Evolutionary conservation across 2,329 filamentous ascomycete genomes (phyloP), one percentile per base, ranked within the genome.

Genomic region (Sordariomycetes sp.): DNA sequence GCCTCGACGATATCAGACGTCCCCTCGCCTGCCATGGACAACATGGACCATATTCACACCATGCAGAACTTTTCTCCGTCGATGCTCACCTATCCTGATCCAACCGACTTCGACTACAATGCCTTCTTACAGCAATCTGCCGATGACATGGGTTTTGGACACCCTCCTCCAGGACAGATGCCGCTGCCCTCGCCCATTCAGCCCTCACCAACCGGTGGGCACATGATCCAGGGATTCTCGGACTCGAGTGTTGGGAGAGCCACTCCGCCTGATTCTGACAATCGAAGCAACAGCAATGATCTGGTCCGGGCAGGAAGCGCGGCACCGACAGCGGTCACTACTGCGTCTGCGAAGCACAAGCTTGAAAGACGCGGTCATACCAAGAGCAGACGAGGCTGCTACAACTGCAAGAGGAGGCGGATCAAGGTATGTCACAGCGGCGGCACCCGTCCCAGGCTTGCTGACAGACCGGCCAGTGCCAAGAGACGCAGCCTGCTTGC

Each of bases 351-450:
- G 32, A 63, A 52, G 44, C 60, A 61, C 42, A 57, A 63, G 29
- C 42, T 69, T 18, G 72, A 74, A 49, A 58, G 77, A 36, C 66
- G 74, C 40, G 75, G 77, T 1, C 78, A 82, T 42, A 80, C 73
- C 9, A 82, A 82, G 52, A 79, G 73, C 33, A 66, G 78, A 17
- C 62, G 70, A 12, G 78, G 77, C 8, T 82, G 78, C 53, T 81
- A 70, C 51, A 79, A 79, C 49, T 82, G 78, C 58, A 82, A 82
- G 54, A 63, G 70, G 36, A 60, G 77, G 26, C 69, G 76, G 38
- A 80, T 82, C 51, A 82, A 77, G 66, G 71, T 70, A 53, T 16
- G 41, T 17, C 12, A 21, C 6, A 9, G 8, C 17, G 20, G 25
- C 11, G n/a, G n/a, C 11, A 32, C 16, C 8, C 23, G 9, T 25